A percentile compares a stretch with the other conserved stretches of the same genome.
Conservation (phyloP, 2,329 filamentous ascomycete genomes). For the Knoxdaviesia proteae region DNA sequence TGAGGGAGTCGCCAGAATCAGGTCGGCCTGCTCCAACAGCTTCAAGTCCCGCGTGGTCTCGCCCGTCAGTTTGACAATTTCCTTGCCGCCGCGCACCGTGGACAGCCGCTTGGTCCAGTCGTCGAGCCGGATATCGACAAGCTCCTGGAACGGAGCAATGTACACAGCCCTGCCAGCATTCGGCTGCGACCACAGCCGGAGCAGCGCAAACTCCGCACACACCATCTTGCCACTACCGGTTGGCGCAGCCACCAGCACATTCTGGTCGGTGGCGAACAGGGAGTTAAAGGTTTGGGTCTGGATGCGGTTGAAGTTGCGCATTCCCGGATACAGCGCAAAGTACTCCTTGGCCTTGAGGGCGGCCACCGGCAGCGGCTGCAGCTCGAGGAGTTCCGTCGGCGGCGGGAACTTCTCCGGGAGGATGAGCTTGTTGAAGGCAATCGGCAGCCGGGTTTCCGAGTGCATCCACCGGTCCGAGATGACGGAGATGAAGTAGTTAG, state of each 20-base stretch:
- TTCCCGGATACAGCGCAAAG: constrained; percentile 58
- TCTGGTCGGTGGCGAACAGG: constrained; percentile 75
- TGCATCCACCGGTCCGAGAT: constrained; percentile 97
- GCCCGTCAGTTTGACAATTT: constrained; percentile 80
- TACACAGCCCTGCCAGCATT: constrained; percentile 62
- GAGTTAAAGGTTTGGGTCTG: constrained; percentile 96
- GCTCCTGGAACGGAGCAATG: constrained; percentile 82
- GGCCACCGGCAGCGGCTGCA: constrained; percentile 76
- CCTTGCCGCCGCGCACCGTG: constrained; percentile 59
- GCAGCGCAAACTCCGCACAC: constrained; percentile 81
- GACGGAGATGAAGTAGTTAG: constrained; percentile 94
- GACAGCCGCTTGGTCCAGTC: constrained; percentile 71
- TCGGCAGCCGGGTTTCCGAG: constrained; percentile 76
- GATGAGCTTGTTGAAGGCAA: constrained; percentile 88
- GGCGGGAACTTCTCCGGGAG: constrained; percentile 89
- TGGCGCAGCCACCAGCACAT: constrained; percentile 80
- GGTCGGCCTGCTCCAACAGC: constrained; percentile 65
- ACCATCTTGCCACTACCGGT: constrained; percentile 93
- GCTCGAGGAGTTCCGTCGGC: constrained; percentile 75
- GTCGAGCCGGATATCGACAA: constrained; percentile 60
- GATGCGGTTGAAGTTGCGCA: constrained; percentile 86
- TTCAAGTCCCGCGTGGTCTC: constrained; percentile 84
- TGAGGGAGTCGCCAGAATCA: constrained; percentile 76
- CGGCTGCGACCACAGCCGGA: constrained; percentile 57
- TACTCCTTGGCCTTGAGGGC: constrained; percentile 77